Percentiles rank a stretch among this genome's conserved stretches.
These are phyloP conservation scores for Penicillium samsonianum DNA, from an alignment of 495 filamentous ascomycete genomes.

Conservation along the genomic window DNA sequence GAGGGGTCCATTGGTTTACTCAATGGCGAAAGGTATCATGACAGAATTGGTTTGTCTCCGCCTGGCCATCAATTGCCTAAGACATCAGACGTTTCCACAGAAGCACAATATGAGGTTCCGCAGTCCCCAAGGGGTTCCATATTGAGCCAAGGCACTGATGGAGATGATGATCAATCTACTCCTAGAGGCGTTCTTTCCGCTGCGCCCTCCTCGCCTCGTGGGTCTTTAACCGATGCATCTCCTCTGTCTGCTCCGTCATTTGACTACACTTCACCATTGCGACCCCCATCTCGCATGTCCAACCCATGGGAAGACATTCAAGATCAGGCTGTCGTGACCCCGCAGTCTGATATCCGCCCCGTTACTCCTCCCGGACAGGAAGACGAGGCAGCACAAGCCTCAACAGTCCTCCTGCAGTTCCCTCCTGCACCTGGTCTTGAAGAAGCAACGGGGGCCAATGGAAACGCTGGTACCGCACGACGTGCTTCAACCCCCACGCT, in stretches of 20 bases:
- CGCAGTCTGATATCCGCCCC: slow-evolving; percentile 32
- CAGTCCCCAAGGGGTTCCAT: slow-evolving; percentile 41
- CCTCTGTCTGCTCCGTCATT: slow-evolving; percentile 32
- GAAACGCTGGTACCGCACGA: slow-evolving; percentile 9
- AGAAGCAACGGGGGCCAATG: slow-evolving; percentile 16
- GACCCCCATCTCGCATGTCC: slow-evolving; percentile 38
- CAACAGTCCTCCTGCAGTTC: slow-evolving; percentile 44
- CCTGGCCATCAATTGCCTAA: slow-evolving; percentile 25
- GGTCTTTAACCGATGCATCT: slow-evolving; percentile 37
- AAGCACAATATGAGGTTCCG: slow-evolving; percentile 19
- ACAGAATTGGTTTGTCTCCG: slow-evolving; percentile 40
- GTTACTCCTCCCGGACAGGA: slow-evolving; percentile 31
- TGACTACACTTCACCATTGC: slow-evolving; percentile 34
- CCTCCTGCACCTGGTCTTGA: slow-evolving; percentile 41
- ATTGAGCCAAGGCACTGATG: slow-evolving; percentile 36
- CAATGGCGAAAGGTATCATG: slow-evolving; percentile 45
- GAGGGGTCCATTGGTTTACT: slow-evolving; percentile 51
- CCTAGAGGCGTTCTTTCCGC: slow-evolving; percentile 39
- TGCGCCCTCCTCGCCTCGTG: slow-evolving; percentile 35
- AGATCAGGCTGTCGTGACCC: slow-evolving; percentile 16
- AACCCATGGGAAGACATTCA: slow-evolving; percentile 45
- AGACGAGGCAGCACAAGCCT: slow-evolving; percentile 20
- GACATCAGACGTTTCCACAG: slow-evolving; percentile 16
- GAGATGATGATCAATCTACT: slow-evolving; percentile 38
- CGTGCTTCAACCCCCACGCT: slow-evolving; percentile 24